Base-by-base conservation (phyloP, 1,284 basidiomycete species). In the Naganishia sp. region DNA sequence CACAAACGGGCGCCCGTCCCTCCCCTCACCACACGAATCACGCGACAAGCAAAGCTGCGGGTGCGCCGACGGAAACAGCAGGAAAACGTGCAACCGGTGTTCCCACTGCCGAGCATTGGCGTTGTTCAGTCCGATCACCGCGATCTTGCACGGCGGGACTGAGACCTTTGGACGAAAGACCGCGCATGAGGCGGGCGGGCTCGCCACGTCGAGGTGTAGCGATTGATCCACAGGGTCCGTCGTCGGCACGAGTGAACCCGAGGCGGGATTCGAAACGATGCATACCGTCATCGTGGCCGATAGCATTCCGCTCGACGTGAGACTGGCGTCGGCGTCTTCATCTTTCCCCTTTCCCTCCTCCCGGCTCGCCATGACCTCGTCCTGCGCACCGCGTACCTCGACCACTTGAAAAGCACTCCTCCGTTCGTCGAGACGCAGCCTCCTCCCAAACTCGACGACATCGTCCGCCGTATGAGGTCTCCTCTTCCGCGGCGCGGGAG, bases 1-100 rank as follows among this genome's bases (percentile, higher is more conserved):
- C 39, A 79, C 68, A 65, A 79, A 79, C 1, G 78, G 76, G 16
- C 52, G 56, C 23, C 28, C 15, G 45, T 36, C 15, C 10, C 49
- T 25, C 33, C 23, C 43, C 6, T 23, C 23, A 9, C 2, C 44
- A 33, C n/a, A 5, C 33, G 49, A 21, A 2, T 2, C 28, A 28
- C 36, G 53, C 18, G 18, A 42, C 42, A 44, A 46, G 28, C 28
- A 28, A 5, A 28, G 28, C n/a, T 6, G 15, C 18, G 21, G 21
- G 1, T 46, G 18, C 11, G 54, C 52, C 2, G 2, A 39, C 10
- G 61, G 61, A 36, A 48, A 64, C 10, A 23, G 36, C 3, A 64
- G 25, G 31, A 64, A 64, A 18, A 54, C 45, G 15, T 55, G 53
- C 28, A 64, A 18, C 4, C 61, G 50, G 25, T 54, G 52, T 18